Conservation (phyloP, 1,139 yeast genomes). For the Pichia sp. region DNA sequence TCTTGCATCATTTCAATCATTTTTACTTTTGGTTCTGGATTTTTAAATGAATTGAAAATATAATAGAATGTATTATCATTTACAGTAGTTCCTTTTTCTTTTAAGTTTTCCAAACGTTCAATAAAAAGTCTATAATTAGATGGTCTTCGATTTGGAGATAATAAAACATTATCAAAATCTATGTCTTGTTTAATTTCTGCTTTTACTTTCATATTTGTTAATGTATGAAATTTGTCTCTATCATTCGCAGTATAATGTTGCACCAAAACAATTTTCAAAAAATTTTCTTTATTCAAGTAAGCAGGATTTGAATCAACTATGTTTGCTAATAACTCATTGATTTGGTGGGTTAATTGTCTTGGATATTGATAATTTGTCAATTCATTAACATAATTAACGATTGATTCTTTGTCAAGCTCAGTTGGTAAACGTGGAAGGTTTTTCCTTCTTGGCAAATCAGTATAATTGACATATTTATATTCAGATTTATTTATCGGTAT, state of each 20-base stretch:
- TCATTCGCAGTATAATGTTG: slow-evolving; percentile 19
- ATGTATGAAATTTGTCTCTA: slow-evolving; percentile 12
- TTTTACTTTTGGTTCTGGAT: slow-evolving; percentile 16
- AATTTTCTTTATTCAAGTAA: slow-evolving; percentile 18
- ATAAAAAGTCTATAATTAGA: slow-evolving; percentile 16
- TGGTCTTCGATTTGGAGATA: slow-evolving; percentile 15
- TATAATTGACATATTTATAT: slow-evolving; percentile 16
- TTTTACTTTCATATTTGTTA: slow-evolving; percentile 19
- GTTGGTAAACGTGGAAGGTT: slow-evolving; percentile 18
- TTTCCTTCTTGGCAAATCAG: slow-evolving; percentile 15
- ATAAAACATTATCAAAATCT: slow-evolving; percentile 24
- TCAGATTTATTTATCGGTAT: slow-evolving; percentile 18
- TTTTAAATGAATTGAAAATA: slow-evolving; percentile 18
- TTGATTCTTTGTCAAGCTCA: slow-evolving; percentile 2
- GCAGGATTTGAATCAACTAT: slow-evolving; percentile 15
- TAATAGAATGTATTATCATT: slow-evolving; percentile 27
- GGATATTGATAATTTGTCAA: slow-evolving; percentile 19
- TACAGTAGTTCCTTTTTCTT: slow-evolving; percentile 11
- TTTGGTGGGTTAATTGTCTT: slow-evolving; percentile 1
- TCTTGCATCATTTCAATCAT: slow-evolving; percentile 22
- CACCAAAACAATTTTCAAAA: slow-evolving; percentile 17
- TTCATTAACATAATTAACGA: slow-evolving; percentile 17
- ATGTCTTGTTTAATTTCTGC: slow-evolving; percentile 21
- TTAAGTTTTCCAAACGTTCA: slow-evolving; percentile 17
- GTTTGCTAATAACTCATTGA: slow-evolving; percentile 13